phyloP scores from a whole-genome alignment of 768 basidiomycete genomes.

The Psilocybe cyanescens region DNA sequence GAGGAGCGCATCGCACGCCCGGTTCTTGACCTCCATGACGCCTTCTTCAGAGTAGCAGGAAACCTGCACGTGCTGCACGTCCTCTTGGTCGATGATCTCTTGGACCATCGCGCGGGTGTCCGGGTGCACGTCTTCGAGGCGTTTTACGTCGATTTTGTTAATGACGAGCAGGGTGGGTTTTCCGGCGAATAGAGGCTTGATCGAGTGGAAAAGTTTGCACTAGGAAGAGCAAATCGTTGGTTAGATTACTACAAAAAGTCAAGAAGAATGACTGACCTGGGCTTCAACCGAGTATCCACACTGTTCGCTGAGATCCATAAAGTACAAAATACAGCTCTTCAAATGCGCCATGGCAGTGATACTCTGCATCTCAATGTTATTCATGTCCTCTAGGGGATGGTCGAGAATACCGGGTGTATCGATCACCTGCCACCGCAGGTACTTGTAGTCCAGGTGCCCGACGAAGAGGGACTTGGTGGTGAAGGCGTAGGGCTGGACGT shows the following conservation, averaged over 20 bases:
- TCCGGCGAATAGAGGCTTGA: constrained; percentile 94
- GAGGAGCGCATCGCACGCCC: constrained; percentile 93
- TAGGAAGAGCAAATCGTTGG: constrained; percentile 31
- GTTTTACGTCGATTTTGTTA: constrained; percentile 96
- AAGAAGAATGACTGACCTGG: constrained; percentile 57
- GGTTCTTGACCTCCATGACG: constrained; percentile 95
- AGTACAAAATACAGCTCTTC: constrained; percentile 93
- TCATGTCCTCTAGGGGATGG: constrained; percentile 99
- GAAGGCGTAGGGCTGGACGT: constrained; percentile 99
- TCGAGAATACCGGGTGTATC: constrained; percentile 99
- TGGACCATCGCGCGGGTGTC: constrained; percentile 83
- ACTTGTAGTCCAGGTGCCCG: constrained; percentile 98
- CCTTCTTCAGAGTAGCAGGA: constrained; percentile 98
- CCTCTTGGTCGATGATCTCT: constrained; percentile 79
- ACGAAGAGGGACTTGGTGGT: constrained; percentile 99
- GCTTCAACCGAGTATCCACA: constrained; percentile 98
- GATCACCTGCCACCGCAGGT: constrained; percentile 99
- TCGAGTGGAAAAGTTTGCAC: constrained; percentile 99
- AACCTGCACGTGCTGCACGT: constrained; percentile 77
- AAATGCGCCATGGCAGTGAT: constrained; percentile 97
- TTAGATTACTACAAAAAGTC: background rate
- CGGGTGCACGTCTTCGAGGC: constrained; percentile 80
- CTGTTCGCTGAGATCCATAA: constrained; percentile 98
- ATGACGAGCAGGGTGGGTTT: constrained; percentile 95
- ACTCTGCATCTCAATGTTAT: constrained; percentile 99